Evolutionary conservation across 495 filamentous ascomycete genomes (phyloP).

Genomic region (Aspergillus carlsbadensis): DNA sequence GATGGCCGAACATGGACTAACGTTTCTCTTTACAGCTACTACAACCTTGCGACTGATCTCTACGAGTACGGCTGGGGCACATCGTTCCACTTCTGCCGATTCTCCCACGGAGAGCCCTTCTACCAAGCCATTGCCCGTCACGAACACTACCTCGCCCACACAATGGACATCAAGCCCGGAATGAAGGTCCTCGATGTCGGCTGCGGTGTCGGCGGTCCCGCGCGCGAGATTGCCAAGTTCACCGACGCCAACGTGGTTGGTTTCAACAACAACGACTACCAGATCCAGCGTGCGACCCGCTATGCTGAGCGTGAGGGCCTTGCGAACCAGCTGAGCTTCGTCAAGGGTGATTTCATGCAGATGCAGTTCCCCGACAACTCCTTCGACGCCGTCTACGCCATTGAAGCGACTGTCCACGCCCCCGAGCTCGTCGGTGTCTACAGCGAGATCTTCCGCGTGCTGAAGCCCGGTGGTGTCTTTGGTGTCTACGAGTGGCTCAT

Average conservation of each 20-base stretch:
- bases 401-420: conserved; percentile 95
- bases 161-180: conserved; percentile 79
- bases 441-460: conserved; percentile 86
- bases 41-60: conserved; percentile 95
- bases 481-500: conserved; percentile 99
- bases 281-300: conserved; percentile 88
- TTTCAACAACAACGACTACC: conserved; percentile 99
- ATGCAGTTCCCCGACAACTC: conserved; percentile 91
- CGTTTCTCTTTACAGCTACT: conserved; percentile 63
- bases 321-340: conserved; percentile 77
- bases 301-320: conserved; percentile 84
- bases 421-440: conserved; percentile 95
- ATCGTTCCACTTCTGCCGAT: conserved; percentile 98
- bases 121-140: conserved; percentile 93
- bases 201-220: conserved; percentile 97
- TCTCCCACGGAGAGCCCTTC: conserved; percentile 84
- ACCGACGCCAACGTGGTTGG: conserved; percentile 85
- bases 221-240: conserved; percentile 95
- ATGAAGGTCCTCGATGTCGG: conserved; percentile 96
- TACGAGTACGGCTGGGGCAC: conserved; percentile 98
- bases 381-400: conserved; percentile 97
- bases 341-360: conserved; percentile 99
- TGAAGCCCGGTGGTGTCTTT: conserved; percentile 95
- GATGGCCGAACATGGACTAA: conserved; percentile 15
- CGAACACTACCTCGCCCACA: conserved; percentile 94